Base-by-base conservation (phyloP, 2,329 filamentous ascomycete genomes). In the Talaromyces sp. region DNA sequence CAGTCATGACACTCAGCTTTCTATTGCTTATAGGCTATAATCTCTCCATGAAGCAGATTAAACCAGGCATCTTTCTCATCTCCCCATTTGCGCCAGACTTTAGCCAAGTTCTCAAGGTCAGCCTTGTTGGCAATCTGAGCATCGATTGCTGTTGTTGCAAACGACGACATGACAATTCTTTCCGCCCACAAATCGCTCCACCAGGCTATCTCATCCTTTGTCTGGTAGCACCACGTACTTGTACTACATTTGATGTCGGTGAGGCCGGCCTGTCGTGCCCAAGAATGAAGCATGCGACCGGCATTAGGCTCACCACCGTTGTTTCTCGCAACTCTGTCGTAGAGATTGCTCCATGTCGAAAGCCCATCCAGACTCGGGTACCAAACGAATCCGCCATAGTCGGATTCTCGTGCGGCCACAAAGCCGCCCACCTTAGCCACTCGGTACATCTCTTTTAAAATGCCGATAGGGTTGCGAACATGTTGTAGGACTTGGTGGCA, bases 401-500 rank as follows among this genome's bases (percentile, higher is more conserved):
- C 64, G 1, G 75, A 74, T 62, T 85, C 83, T 0, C 82, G 74
- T 1, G 74, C 72, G 0, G 83, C 85, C 22, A 88, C 73, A 4
- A 87, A 75, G 2, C 86, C 86, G 8, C 82, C 81, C 0, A 76
- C 68, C 67, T 84, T 86, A 14, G 77, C 74, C 2, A 88, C 82
- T 0, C 83, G 79, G 6, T 80, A 76, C 83, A 88, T 85, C 68
- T 86, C 83, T n/a, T 75, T 74, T 60, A 88, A 73, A 0, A 83
- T 82, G 2, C 74, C 71, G 0, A 84, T 73, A 0, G 85, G 85
- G 61, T 84, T 77, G 11, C 76, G 70, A 5, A 88, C 75, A 70
- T 88, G 86, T 65, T 83, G 81, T 6, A 88, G 76, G 0, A 88
- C 82, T 69, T 88, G 85, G 68, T 87, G 84, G 10, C 82, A 82